Conservation (phyloP, 2,329 filamentous ascomycete genomes). For the Pseudogymnoascus sp. region DNA sequence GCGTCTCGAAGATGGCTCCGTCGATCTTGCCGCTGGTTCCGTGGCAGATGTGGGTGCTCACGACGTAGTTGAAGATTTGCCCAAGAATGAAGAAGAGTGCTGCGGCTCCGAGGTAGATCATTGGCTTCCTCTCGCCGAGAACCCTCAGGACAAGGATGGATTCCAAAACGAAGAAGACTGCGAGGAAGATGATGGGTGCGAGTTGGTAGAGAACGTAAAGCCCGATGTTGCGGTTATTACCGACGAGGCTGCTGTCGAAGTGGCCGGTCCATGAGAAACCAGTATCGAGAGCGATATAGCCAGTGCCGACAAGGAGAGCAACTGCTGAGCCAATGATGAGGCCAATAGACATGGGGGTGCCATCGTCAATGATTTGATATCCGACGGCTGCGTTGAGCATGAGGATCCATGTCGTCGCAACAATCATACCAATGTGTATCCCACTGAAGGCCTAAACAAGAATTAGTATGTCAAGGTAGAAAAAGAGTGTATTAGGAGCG, state of each 20-base stretch:
- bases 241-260: slow-evolving; percentile 53
- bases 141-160: slow-evolving; percentile 74
- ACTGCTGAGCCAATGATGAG: slow-evolving; percentile 64
- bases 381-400: slow-evolving; percentile 88
- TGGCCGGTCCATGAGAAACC: slow-evolving; percentile 76
- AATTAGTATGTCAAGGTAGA: not conserved
- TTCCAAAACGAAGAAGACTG: slow-evolving; percentile 79
- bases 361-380: slow-evolving; percentile 89
- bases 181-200: slow-evolving; percentile 79
- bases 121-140: slow-evolving; percentile 82
- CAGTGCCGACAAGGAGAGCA: slow-evolving; percentile 76
- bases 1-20: slow-evolving; percentile 82
- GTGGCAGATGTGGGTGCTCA: slow-evolving; percentile 84
- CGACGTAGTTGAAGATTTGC: slow-evolving; percentile 92
- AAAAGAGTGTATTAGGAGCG: slow-evolving; percentile 27
- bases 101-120: slow-evolving; percentile 74
- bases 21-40: slow-evolving; percentile 82
- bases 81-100: slow-evolving; percentile 80
- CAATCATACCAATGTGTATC: slow-evolving; percentile 82
- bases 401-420: slow-evolving; percentile 81
- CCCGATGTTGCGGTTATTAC: slow-evolving; percentile 67
- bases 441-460: slow-evolving; percentile 67
- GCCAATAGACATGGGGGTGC: slow-evolving; percentile 73
- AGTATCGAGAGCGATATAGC: slow-evolving; percentile 92
- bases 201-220: slow-evolving; percentile 94